phyloP scores from a whole-genome alignment of 345 rosid genomes.

The Hypericum perforatum region DNA sequence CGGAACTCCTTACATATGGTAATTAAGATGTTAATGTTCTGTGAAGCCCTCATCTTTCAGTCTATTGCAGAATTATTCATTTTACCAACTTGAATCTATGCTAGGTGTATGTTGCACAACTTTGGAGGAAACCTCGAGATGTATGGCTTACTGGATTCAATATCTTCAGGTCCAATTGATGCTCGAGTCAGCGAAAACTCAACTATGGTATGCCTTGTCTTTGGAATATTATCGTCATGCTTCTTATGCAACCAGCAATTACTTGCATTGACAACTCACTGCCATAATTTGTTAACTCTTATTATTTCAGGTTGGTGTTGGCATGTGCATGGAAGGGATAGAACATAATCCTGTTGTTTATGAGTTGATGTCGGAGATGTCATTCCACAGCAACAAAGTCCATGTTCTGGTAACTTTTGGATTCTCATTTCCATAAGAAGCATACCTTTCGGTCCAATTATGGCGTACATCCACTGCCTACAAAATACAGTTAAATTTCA shows the following conservation, averaged over 20 bases:
- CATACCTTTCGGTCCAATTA: constrained; percentile 1
- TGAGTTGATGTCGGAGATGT: constrained; percentile 92
- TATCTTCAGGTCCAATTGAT: constrained; percentile 77
- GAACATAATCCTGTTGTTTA: constrained; percentile 93
- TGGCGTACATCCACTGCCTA: background rate
- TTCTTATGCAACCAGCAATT: constrained; percentile 1
- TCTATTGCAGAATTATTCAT: no score
- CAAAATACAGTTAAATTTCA: no score
- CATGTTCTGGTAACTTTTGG: constrained; percentile 45
- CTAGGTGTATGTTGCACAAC: constrained; percentile 92
- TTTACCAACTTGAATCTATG: constrained; percentile 6
- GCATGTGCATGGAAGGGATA: constrained; percentile 96
- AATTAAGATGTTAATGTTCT: constrained; percentile 10
- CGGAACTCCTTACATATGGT: constrained; percentile 92
- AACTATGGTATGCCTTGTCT: constrained; percentile 56
- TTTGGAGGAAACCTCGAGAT: constrained; percentile 95
- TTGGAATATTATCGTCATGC: background rate
- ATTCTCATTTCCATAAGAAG: constrained; percentile 3
- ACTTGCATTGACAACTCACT: no score
- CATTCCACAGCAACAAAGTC: constrained; percentile 68
- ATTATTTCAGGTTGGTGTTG: constrained; percentile 70
- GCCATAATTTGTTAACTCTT: constrained; percentile 5
- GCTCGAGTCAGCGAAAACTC: constrained; percentile 68
- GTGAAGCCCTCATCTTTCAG: constrained; percentile 1
- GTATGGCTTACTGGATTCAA: constrained; percentile 72